phyloP scores from a whole-genome alignment of 768 basidiomycete species.

The Kwoniella dendrophila region DNA sequence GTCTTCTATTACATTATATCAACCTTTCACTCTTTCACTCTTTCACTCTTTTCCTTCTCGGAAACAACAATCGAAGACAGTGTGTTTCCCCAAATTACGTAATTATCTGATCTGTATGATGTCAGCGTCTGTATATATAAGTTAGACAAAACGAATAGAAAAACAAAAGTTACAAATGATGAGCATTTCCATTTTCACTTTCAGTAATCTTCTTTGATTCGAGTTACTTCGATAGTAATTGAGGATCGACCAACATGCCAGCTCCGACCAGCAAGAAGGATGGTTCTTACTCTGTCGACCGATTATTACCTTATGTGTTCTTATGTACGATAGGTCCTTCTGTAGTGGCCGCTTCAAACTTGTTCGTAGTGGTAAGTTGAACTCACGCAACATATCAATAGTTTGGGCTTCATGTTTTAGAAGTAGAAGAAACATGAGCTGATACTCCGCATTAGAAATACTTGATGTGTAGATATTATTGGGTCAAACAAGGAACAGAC shows the following conservation, averaged over 20 bases:
- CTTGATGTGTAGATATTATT: constrained; percentile 41
- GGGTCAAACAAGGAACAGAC: constrained; percentile 8
- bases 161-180: too few relatives aligned
- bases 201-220: too few relatives aligned
- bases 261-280: constrained; percentile 1
- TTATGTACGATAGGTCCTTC: constrained; percentile 47
- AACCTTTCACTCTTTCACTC: neutral
- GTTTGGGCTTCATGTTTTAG: neutral
- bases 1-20: neutral
- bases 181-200: too few relatives aligned
- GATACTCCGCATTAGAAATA: constrained; percentile 21
- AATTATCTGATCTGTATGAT: neutral
- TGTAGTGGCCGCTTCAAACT: constrained; percentile 45
- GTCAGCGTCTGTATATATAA: too few relatives aligned
- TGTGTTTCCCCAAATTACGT: too few relatives aligned
- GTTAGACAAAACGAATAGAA: too few relatives aligned
- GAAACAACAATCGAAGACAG: neutral
- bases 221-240: too few relatives aligned
- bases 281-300: constrained; percentile 22
- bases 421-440: too few relatives aligned
- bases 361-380: constrained; percentile 48
- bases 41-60: neutral
- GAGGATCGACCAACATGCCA: neutral
- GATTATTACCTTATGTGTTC: constrained; percentile 43
- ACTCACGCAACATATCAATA: neutral